A percentile compares a stretch with the other conserved stretches of the same genome.
Evolutionary conservation across 768 basidiomycete genomes (phyloP).

Genomic region (Leccinum variicolor): DNA sequence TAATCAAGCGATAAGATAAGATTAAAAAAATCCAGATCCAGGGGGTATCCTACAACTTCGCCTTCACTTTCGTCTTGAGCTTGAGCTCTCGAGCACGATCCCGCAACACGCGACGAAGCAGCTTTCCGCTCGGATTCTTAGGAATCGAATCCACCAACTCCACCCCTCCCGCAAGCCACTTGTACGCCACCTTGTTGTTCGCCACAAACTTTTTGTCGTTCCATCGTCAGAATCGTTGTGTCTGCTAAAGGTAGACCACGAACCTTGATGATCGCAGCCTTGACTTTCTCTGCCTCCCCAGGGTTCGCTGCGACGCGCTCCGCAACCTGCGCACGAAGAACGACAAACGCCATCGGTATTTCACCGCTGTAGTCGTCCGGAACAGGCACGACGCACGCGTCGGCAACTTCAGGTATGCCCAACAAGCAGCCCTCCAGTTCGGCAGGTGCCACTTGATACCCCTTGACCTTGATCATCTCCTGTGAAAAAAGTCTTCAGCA

Average conservation of each 20-base stretch:
- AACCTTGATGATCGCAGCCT: slow-evolving; percentile 48
- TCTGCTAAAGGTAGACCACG: slow-evolving; percentile 1
- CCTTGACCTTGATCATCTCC: slow-evolving; percentile 68
- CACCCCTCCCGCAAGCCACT: slow-evolving; percentile 57
- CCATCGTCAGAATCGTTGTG: not conserved
- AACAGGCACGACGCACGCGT: slow-evolving; percentile 62
- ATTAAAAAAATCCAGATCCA: not conserved
- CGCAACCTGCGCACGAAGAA: slow-evolving; percentile 43
- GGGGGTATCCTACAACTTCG: slow-evolving; percentile 19
- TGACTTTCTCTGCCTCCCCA: slow-evolving; percentile 33
- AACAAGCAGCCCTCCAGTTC: slow-evolving; percentile 68
- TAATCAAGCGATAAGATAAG: slow-evolving; percentile 20
- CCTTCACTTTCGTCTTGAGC: slow-evolving; percentile 15
- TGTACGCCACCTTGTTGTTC: slow-evolving; percentile 53
- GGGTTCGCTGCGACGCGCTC: slow-evolving; percentile 31
- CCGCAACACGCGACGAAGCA: slow-evolving; percentile 49
- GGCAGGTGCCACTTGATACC: slow-evolving; percentile 74
- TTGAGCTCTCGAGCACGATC: slow-evolving; percentile 43
- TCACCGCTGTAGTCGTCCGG: slow-evolving; percentile 73
- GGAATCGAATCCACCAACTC: slow-evolving; percentile 54
- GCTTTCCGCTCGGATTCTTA: slow-evolving; percentile 61
- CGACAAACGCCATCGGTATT: slow-evolving; percentile 66
- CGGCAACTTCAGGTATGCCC: slow-evolving; percentile 54
- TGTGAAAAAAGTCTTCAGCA: slow-evolving; percentile 21
- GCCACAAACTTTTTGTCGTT: slow-evolving; percentile 44